Evolutionary conservation across 2,329 filamentous ascomycete species (phyloP).

Genomic region (Tympanopsis confertula): DNA sequence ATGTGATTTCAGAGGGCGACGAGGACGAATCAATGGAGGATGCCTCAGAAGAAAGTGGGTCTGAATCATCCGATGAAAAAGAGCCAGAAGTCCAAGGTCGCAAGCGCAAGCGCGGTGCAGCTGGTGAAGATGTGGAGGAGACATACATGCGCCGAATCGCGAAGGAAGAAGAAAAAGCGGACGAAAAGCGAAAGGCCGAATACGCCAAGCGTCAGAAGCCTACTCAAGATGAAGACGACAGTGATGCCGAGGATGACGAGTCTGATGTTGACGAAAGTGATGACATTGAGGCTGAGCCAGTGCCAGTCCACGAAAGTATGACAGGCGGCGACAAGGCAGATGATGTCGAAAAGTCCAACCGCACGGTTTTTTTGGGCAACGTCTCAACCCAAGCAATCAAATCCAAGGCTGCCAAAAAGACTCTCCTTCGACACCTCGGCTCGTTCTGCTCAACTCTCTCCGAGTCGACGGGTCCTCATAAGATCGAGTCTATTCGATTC

Average conservation of each 20-base stretch:
- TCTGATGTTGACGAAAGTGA: slow-evolving; percentile 4
- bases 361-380: slow-evolving; percentile 54
- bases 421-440: slow-evolving; percentile 42
- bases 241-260: slow-evolving; percentile 16
- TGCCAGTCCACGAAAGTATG: slow-evolving; percentile 15
- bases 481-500: slow-evolving; percentile 52
- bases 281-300: background rate
- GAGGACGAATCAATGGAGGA: slow-evolving; percentile 19
- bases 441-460: slow-evolving; percentile 41
- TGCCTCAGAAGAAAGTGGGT: slow-evolving; percentile 26
- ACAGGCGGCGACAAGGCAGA: slow-evolving; percentile 12
- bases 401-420: slow-evolving; percentile 46
- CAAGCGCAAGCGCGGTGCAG: background rate
- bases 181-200: background rate
- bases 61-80: slow-evolving; percentile 30
- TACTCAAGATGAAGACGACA: background rate
- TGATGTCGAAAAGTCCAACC: slow-evolving; percentile 43
- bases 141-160: background rate
- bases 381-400: slow-evolving; percentile 50
- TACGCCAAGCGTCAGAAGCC: background rate
- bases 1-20: slow-evolving; percentile 3
- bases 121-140: background rate
- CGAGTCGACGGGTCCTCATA: slow-evolving; percentile 31
- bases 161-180: background rate
- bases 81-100: background rate